A percentile compares a stretch with the other conserved stretches of the same genome.
These are phyloP conservation scores for Magnolia sinica DNA, from an alignment of 164 flowering plant species.

Conservation along the genomic window DNA sequence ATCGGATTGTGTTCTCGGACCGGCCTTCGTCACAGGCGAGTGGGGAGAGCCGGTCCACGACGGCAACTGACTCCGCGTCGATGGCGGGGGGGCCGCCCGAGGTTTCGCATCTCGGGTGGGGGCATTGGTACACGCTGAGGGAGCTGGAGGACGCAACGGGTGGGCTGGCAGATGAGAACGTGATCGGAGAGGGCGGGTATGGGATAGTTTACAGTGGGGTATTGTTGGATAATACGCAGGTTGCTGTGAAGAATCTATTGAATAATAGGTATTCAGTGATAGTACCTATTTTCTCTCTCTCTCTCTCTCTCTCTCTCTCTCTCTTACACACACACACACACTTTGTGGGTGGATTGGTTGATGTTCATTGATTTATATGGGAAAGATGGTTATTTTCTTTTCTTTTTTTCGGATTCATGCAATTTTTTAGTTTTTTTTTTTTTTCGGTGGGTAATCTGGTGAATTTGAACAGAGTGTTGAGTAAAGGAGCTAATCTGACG, in stretches of 20 bases:
- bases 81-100: constrained; percentile 60
- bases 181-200: constrained; percentile 98
- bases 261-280: constrained; percentile 64
- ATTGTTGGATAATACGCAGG: constrained; percentile 60
- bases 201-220: constrained; percentile 91
- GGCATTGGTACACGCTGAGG: constrained; percentile 89
- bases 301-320: neutral
- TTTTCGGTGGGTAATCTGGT: neutral
- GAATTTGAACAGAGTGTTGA: neutral
- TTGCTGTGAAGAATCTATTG: constrained; percentile 88
- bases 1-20: constrained; percentile 71
- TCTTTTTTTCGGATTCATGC: neutral
- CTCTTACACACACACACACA: neutral
- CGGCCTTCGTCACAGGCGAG: constrained; percentile 49
- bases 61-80: constrained; percentile 52
- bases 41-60: constrained; percentile 69
- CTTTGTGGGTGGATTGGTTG: neutral
- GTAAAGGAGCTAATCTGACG: neutral
- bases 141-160: constrained; percentile 88
- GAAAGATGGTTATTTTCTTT: neutral
- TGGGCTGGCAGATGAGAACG: constrained; percentile 84
- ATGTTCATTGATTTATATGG: neutral
- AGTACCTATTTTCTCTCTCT: neutral
- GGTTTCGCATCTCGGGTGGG: constrained; percentile 98
- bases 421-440: neutral